Conservation (phyloP, 2,329 filamentous ascomycete species). For the Fusarium subtropicale region DNA sequence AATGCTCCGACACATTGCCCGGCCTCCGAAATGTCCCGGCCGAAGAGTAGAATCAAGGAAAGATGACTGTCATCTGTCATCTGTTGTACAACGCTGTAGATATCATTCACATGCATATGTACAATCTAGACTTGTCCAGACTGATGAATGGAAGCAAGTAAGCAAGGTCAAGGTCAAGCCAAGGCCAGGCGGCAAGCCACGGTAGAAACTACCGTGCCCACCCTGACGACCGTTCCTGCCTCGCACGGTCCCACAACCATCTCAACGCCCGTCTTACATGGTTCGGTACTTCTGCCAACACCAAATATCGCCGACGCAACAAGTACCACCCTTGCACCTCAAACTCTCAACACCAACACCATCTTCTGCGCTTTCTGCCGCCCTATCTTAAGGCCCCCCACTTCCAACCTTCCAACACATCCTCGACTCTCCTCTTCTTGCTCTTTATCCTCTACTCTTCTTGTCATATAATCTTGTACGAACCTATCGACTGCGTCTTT, state of each 20-base stretch:
- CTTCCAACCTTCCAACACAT: conserved; percentile 34
- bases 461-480: conserved; percentile 19
- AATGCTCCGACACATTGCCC: conserved; percentile 9
- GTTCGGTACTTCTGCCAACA: conserved; percentile 1
- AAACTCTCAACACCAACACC: conserved; percentile 40
- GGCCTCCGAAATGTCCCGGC: conserved; percentile 34
- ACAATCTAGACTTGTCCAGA: conserved; percentile 1
- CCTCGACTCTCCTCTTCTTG: conserved; percentile 4
- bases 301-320: not conserved
- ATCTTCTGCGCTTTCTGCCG: conserved; percentile 19
- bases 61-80: not conserved
- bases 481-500: conserved; percentile 2
- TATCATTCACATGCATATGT: no score
- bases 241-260: conserved; percentile 32
- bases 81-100: not conserved
- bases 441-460: conserved; percentile 13
- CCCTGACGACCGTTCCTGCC: conserved; percentile 34
- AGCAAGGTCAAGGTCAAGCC: not conserved
- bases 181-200: conserved; percentile 22
- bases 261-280: conserved; percentile 27
- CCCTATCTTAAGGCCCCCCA: conserved; percentile 30
- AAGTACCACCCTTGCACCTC: conserved; percentile 27
- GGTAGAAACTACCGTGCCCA: conserved; percentile 33
- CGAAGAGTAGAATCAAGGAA: not conserved
- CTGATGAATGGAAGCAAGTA: not conserved